Base-by-base conservation (phyloP, 495 filamentous ascomycete species). In the Saxophila tyrrhenica region DNA sequence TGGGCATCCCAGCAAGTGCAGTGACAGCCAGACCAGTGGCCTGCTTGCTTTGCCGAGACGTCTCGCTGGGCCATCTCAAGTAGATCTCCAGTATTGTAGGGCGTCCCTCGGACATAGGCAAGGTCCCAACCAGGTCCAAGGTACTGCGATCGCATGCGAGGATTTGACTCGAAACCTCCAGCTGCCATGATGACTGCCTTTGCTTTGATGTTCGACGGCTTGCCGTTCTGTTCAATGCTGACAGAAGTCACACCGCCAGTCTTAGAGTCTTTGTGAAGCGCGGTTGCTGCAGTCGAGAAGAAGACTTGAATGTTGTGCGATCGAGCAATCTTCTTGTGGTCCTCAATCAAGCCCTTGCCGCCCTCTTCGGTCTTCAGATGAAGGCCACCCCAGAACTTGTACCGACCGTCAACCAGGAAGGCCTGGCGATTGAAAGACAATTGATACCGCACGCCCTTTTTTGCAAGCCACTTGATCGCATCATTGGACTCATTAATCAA, bases 11-110 rank as follows among this genome's bases (percentile, higher is more conserved):
- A 83, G 13, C 73, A 75, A 0, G 77, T 74, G 3, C 72, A 73
- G 58, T 84, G 81, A 45, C 81, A 83, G 0, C 81, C 79, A 2
- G 73, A 76, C 71, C 76, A 84, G 48, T 83, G 74, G 0, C 81
- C 81, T 1, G 66, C 71, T 3, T 63, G 57, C 54, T 72, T 72
- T 0, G 80, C 79, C 0, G 58, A 54, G 3, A 75, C 61, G 22
- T 78, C 73, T 0, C 71, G 68, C 3, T 73, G 68, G 0, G 79
- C 79, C 17, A 77, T 70, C 2, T 66, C 54, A 8, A 81, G 70
- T 11, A 67, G 57, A 16, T 80, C 77, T 17, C 80, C 81, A 0
- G 72, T 78, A 55, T 83, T 83, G 54, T 77, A 80, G 1, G 74
- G 77, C 0, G 79, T 81, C 0, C 81, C 81, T 11, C 80, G 72